A percentile compares a stretch with the other conserved stretches of the same genome.
Evolutionary conservation across 2,329 filamentous ascomycete species (phyloP).

Genomic region (Aspergillus caelatus): DNA sequence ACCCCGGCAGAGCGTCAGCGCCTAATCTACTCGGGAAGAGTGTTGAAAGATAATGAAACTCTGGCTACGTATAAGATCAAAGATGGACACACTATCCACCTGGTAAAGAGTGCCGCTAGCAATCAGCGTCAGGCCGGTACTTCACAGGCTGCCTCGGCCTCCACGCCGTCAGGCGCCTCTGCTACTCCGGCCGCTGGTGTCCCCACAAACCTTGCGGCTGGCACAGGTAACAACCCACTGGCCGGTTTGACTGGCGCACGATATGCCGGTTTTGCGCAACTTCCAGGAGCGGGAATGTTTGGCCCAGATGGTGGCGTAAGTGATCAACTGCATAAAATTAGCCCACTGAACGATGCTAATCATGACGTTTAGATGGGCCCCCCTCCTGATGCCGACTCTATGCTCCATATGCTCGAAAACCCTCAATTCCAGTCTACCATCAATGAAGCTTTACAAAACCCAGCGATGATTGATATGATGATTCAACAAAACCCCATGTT

Average conservation of each 20-base stretch:
- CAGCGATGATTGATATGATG: constrained; percentile 92
- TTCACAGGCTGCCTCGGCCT: constrained; percentile 48
- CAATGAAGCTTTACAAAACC: constrained; percentile 94
- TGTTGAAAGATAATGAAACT: constrained; percentile 92
- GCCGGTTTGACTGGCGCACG: constrained; percentile 89
- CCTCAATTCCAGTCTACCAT: constrained; percentile 84
- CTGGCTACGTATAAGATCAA: constrained; percentile 91
- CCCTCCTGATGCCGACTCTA: constrained; percentile 76
- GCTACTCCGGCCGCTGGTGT: constrained; percentile 44
- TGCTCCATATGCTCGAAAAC: constrained; percentile 84
- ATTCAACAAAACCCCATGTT: constrained; percentile 88
- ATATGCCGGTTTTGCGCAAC: constrained; percentile 87
- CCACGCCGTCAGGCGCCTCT: constrained; percentile 35
- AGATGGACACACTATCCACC: constrained; percentile 89
- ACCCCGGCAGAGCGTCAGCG: constrained; percentile 86
- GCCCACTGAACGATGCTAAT: constrained; percentile 12
- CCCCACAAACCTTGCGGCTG: constrained; percentile 52
- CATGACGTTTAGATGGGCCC: constrained; percentile 74
- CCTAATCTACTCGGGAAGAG: constrained; percentile 94
- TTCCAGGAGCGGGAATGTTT: constrained; percentile 86
- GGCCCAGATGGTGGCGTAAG: constrained; percentile 92
- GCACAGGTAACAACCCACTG: constrained; percentile 79
- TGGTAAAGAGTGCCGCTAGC: constrained; percentile 95
- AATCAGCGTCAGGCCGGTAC: constrained; percentile 66
- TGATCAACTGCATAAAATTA: constrained; percentile 25